Base-by-base conservation (phyloP, 2,329 filamentous ascomycete species). In the Leptographium flavum region DNA sequence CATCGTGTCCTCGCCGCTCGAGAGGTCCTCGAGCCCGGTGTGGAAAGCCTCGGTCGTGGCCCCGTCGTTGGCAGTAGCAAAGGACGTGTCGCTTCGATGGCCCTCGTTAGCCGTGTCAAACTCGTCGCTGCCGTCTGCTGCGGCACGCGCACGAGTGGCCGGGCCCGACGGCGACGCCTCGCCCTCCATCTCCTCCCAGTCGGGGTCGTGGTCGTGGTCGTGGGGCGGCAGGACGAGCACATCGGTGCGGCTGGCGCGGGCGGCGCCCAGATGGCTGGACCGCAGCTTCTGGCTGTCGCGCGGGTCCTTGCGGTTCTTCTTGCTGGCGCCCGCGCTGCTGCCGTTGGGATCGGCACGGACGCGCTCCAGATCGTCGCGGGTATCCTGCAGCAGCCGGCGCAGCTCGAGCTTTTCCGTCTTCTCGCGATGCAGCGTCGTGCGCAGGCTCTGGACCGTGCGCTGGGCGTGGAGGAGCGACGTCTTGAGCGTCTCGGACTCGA, bases 341-440 rank as follows among this genome's bases (percentile, higher is more conserved):
- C 15, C 27, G 21, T 50, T 58, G 39, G 63, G 64, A 28, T 76
- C 73, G 46, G 68, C 76, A 48, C 79, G 75, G 39, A 76, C 64
- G 61, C 87, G 72, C 57, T 83, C 92, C 25, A 98, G 67, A 57
- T 98, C 92, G 58, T 98, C 92, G 31, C 88, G 80, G 22, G 90
- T 83, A 56, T 98, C 92, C 64, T 96, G 90, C 27, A 96, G 76
- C 74, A 98, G 86, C 48, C 90, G 83, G 64, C 87, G 88, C 45
- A 96, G 75, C 63, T 98, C 92, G 25, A 96, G 76, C 69, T 95
- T 98, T 63, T 98, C 92, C 0, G 90, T 95, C 78, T 96, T 98
- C 63, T 98, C 92, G 30, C 92, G 83, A 61, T 98, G 90, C 39
- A 96, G 84, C 56, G 88, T 94, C 60, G 83, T 87, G 63, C 94